These are phyloP conservation scores for Cenchrus americanus DNA, from an alignment of 176 grass and related monocot species.

Conservation along the genomic window DNA sequence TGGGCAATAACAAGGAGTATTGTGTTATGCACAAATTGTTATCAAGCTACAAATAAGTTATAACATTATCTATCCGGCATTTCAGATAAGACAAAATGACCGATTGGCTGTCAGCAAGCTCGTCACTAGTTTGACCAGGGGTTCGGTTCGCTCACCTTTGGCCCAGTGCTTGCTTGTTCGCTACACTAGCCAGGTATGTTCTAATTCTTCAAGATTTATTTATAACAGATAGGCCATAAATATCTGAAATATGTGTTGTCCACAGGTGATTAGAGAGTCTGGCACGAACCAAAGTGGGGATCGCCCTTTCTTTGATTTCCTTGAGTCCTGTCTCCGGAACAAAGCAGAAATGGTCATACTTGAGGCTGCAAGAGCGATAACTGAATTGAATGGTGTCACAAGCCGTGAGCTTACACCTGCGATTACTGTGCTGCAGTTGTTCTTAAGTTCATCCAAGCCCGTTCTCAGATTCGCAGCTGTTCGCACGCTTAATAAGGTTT, in stretches of 20 bases:
- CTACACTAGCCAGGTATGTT: slow-evolving; percentile 88
- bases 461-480: slow-evolving; percentile 95
- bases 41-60: background rate
- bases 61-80: slow-evolving; percentile 13
- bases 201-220: slow-evolving; percentile 38
- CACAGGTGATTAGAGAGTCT: slow-evolving; percentile 94
- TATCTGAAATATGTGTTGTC: slow-evolving; percentile 32
- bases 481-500: slow-evolving; percentile 93
- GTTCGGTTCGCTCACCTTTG: slow-evolving; percentile 92
- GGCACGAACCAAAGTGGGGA: slow-evolving; percentile 80
- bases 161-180: slow-evolving; percentile 96
- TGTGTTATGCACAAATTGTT: slow-evolving; percentile 8
- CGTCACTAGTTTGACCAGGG: slow-evolving; percentile 22
- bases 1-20: background rate
- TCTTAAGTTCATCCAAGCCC: slow-evolving; percentile 99
- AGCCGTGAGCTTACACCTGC: slow-evolving; percentile 94
- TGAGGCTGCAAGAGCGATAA: slow-evolving; percentile 96
- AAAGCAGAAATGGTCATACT: slow-evolving; percentile 99
- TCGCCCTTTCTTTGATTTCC: slow-evolving; percentile 93
- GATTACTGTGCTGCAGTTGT: slow-evolving; percentile 93
- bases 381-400: slow-evolving; percentile 94
- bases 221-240: background rate
- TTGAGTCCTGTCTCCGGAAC: slow-evolving; percentile 92
- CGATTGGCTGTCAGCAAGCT: background rate
- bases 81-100: slow-evolving; percentile 90